Percentiles rank a stretch among this genome's conserved stretches.
phyloP scores from a whole-genome alignment of 768 basidiomycete genomes.

The Xerocomellus intermedius region DNA sequence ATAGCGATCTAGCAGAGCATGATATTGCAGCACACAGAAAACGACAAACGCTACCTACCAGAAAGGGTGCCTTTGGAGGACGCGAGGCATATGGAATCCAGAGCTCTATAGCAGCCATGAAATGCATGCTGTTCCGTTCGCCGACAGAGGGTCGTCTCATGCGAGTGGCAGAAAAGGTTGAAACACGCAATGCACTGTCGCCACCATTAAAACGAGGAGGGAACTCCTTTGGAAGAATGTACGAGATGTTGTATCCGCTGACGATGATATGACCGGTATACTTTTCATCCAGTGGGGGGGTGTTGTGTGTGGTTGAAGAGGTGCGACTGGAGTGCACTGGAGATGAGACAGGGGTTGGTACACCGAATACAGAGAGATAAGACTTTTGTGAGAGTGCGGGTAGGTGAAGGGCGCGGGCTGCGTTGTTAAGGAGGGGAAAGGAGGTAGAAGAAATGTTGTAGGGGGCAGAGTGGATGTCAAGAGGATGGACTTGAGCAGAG shows the following conservation, averaged over 20 bases:
- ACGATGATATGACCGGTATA: conserved; percentile 77
- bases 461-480: conserved; percentile 67
- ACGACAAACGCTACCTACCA: conserved; percentile 42
- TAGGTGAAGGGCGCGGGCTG: conserved; percentile 66
- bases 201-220: conserved; percentile 30
- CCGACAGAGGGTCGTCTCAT: conserved; percentile 52
- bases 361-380: conserved; percentile 56
- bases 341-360: conserved; percentile 36
- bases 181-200: conserved; percentile 23
- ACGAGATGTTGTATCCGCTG: conserved; percentile 74
- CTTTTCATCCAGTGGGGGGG: conserved; percentile 55
- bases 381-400: conserved; percentile 58
- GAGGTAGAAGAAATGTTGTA: conserved; percentile 69
- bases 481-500: conserved; percentile 71
- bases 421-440: conserved; percentile 64
- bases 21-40: conserved; percentile 3
- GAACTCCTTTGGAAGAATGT: conserved; percentile 70
- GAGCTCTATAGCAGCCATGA: conserved; percentile 80
- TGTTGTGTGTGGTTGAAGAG: conserved; percentile 31
- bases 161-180: conserved; percentile 29
- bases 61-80: conserved; percentile 73
- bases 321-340: conserved; percentile 33
- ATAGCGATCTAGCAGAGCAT: conserved; percentile 57
- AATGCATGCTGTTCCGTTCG: conserved; percentile 61
- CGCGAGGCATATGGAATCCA: conserved; percentile 65